Conservation (phyloP, 768 basidiomycete species). For the Kwoniella mangroviensis region DNA sequence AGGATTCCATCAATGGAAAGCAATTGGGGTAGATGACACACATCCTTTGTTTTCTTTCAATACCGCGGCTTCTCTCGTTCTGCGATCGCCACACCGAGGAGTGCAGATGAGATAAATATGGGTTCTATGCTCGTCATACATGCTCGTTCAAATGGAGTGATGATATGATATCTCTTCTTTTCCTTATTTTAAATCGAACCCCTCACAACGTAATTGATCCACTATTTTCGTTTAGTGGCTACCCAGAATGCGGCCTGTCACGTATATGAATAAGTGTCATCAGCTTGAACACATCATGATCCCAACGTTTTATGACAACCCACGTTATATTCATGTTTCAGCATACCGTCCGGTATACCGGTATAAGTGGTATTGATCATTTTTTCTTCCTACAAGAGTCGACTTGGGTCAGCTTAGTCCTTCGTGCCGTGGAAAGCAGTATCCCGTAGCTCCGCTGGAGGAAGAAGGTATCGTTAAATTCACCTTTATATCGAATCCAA, state of each 20-base stretch:
- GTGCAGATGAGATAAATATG: too few relatives aligned
- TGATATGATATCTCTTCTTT: neutral
- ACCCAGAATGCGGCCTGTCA: constrained; percentile 73
- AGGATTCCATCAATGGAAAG: too few relatives aligned
- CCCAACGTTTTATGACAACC: constrained; percentile 11
- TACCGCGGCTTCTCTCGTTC: too few relatives aligned
- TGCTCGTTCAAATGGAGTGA: neutral
- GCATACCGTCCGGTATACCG: constrained; percentile 76
- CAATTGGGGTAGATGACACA: too few relatives aligned
- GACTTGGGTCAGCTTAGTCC: neutral
- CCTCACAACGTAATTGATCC: neutral
- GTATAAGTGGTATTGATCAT: constrained; percentile 85
- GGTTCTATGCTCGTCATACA: too few relatives aligned
- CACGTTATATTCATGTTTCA: constrained; percentile 78
- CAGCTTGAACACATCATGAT: neutral
- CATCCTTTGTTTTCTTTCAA: too few relatives aligned
- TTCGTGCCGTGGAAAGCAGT: constrained; percentile 1
- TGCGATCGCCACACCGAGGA: too few relatives aligned
- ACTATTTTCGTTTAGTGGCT: constrained; percentile 34
- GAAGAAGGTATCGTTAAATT: constrained; percentile 47
- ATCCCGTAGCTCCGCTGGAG: neutral
- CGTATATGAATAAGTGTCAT: neutral
- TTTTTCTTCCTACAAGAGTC: constrained; percentile 71
- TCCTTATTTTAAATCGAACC: neutral
- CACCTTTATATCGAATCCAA: constrained; percentile 84